Conservation (phyloP, 2,329 filamentous ascomycete genomes). For the Bipolaris sorokiniana region DNA sequence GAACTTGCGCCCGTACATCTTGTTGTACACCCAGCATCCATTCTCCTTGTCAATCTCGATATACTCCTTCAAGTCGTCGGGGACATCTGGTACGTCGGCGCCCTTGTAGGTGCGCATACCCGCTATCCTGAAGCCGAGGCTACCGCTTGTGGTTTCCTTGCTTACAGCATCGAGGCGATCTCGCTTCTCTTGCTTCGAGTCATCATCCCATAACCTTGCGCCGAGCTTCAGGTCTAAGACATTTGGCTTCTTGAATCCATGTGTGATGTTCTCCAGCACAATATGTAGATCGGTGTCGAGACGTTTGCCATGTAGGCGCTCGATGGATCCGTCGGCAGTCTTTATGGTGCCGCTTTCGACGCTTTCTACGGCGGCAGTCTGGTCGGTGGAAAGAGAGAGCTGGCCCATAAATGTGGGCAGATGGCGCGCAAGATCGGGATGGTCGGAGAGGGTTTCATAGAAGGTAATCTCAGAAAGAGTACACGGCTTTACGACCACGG, state of each 20-base stretch:
- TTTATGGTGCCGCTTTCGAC: constrained; percentile 38
- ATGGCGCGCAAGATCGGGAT: constrained; percentile 76
- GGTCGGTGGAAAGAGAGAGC: constrained; percentile 61
- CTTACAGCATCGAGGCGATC: constrained; percentile 65
- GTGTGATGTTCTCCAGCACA: constrained; percentile 82
- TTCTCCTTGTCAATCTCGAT: constrained; percentile 54
- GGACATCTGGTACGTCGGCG: constrained; percentile 24
- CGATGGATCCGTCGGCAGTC: constrained; percentile 34
- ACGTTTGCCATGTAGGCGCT: constrained; percentile 63
- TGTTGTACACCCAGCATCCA: constrained; percentile 67
- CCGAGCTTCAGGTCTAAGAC: constrained; percentile 95
- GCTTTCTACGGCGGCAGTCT: constrained; percentile 17
- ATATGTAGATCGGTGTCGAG: constrained; percentile 79
- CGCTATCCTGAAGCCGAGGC: constrained; percentile 68
- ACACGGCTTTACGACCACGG: constrained; percentile 93
- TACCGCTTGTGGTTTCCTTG: constrained; percentile 63
- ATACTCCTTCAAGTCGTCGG: constrained; percentile 38
- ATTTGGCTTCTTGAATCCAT: constrained; percentile 82
- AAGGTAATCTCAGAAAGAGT: constrained; percentile 85
- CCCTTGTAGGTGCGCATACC: constrained; percentile 67
- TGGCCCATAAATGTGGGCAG: constrained; percentile 88
- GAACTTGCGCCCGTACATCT: constrained; percentile 69
- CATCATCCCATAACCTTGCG: constrained; percentile 81
- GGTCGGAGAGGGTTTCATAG: constrained; percentile 75
- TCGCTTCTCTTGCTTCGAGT: constrained; percentile 64